Evolutionary conservation across 78 protist genomes (phyloP).

Genomic region (Capsaspora owczarzaki): DNA sequence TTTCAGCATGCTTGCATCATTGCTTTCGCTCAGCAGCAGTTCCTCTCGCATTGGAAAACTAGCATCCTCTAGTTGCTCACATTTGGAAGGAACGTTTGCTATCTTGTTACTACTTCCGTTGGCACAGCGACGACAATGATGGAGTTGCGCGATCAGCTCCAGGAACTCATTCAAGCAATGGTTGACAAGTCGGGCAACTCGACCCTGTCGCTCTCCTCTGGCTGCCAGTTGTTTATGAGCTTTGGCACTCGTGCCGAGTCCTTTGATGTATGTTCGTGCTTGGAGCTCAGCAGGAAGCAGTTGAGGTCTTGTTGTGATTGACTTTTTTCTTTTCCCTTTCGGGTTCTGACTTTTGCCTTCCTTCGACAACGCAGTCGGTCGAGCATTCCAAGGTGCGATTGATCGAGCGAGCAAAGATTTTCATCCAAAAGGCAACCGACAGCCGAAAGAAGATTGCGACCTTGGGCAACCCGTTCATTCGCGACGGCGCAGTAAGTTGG

Average conservation of each 20-base stretch:
- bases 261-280: neutral
- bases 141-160: neutral
- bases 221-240: slow-evolving; percentile 9
- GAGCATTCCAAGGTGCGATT: slow-evolving; percentile 39
- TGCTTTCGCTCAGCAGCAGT: neutral
- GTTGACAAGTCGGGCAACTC: neutral
- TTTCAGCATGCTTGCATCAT: neutral
- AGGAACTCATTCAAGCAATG: neutral
- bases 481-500: slow-evolving; percentile 44
- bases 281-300: neutral
- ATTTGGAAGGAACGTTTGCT: neutral
- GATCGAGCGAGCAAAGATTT: slow-evolving; percentile 54
- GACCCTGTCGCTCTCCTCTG: slow-evolving; percentile 1
- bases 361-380: slow-evolving; percentile 26
- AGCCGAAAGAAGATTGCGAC: slow-evolving; percentile 50
- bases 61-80: neutral
- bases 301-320: neutral
- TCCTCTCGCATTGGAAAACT: neutral
- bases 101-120: neutral
- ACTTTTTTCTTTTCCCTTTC: neutral
- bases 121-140: slow-evolving; percentile 12
- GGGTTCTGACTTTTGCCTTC: neutral
- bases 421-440: slow-evolving; percentile 20
- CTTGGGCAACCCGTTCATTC: slow-evolving; percentile 58
- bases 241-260: neutral